These are phyloP conservation scores for Bipolaris gigantea DNA, from an alignment of 2,329 filamentous ascomycete genomes.

Conservation along the genomic window DNA sequence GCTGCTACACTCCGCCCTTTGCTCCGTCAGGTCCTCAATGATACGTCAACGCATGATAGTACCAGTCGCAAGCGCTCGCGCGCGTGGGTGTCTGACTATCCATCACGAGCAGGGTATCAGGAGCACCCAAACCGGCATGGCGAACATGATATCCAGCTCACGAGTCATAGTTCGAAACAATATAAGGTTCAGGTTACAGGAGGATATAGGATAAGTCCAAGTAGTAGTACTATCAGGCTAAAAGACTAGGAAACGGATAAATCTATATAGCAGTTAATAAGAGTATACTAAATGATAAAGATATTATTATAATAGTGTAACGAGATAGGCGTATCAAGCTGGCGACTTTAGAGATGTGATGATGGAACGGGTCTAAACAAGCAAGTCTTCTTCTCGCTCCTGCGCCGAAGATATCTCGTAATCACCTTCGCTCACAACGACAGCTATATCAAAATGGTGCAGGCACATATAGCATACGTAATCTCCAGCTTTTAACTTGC, in stretches of 20 bases:
- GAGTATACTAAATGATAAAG: not conserved
- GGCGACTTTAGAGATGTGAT: not conserved
- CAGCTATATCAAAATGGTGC: not conserved
- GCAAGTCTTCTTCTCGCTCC: not conserved
- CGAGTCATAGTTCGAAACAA: slow-evolving; percentile 6
- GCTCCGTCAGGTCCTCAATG: slow-evolving; percentile 17
- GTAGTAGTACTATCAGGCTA: slow-evolving; percentile 12
- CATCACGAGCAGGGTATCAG: slow-evolving; percentile 18
- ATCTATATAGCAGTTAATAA: not conserved
- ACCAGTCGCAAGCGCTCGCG: slow-evolving; percentile 16
- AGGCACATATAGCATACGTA: not conserved
- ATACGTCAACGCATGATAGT: slow-evolving; percentile 15
- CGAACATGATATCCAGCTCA: slow-evolving; percentile 16
- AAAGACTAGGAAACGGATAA: slow-evolving; percentile 15
- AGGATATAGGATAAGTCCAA: slow-evolving; percentile 10
- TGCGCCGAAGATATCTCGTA: not conserved
- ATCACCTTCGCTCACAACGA: not conserved
- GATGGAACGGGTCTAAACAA: not conserved
- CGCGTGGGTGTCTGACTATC: slow-evolving; percentile 9
- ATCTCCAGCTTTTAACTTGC: not conserved
- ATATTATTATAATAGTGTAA: not conserved
- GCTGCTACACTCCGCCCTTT: slow-evolving; percentile 18
- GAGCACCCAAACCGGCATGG: slow-evolving; percentile 13
- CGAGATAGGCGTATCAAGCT: not conserved
- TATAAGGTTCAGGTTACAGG: slow-evolving; percentile 7